phyloP scores from a whole-genome alignment of 805 yeast genomes.

The Debaryomyces prosopidis region DNA sequence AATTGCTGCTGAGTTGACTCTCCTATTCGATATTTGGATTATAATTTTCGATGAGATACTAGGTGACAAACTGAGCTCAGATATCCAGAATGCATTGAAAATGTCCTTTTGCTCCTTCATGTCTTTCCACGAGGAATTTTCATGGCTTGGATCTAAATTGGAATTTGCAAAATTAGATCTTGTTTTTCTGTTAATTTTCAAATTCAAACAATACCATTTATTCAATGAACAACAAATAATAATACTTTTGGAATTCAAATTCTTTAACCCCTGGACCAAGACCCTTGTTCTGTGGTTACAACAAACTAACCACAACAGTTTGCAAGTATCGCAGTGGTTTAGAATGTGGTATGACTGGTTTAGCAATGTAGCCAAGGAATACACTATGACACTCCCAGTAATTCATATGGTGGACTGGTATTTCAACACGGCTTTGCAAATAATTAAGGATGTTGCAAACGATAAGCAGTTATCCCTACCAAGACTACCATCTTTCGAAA shows the following conservation, averaged over 20 bases:
- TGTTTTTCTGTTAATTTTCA: slow-evolving; percentile 2
- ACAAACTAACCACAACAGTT: neutral
- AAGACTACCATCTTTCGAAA: slow-evolving; percentile 14
- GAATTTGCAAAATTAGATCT: slow-evolving; percentile 5
- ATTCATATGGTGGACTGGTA: slow-evolving; percentile 18
- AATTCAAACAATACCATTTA: neutral
- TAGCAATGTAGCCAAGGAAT: neutral
- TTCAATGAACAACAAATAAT: neutral
- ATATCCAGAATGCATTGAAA: slow-evolving; percentile 1
- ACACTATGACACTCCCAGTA: neutral
- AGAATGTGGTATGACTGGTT: slow-evolving; percentile 26
- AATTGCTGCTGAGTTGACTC: slow-evolving; percentile 5
- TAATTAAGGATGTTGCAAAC: slow-evolving; percentile 7
- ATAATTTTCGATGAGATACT: slow-evolving; percentile 12
- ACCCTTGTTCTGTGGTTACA: slow-evolving; percentile 13
- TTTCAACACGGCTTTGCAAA: slow-evolving; percentile 14
- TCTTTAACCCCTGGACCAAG: slow-evolving; percentile 41
- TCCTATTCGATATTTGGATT: slow-evolving; percentile 13
- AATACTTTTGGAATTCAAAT: slow-evolving; percentile 26
- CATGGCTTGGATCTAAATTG: neutral
- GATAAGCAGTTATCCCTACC: neutral
- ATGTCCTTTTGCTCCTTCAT: neutral
- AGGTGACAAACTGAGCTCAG: neutral
- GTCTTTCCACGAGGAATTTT: neutral
- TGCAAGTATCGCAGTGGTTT: slow-evolving; percentile 28